Conservation (phyloP, 31 red algal species). For the Odonthalia washingtoniensis region DNA sequence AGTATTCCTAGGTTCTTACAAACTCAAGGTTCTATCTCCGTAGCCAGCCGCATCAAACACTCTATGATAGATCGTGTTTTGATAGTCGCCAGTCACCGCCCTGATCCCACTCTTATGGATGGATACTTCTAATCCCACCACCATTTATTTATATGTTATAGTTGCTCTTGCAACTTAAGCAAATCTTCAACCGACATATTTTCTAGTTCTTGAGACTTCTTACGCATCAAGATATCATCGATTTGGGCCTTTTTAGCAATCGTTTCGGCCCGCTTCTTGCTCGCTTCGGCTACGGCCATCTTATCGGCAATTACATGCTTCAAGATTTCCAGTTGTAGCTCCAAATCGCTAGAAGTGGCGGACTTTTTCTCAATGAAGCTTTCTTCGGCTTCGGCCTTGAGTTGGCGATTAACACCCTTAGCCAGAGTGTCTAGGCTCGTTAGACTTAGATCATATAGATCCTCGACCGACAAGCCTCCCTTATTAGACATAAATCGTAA, state of each 20-base stretch:
- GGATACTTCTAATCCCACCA: too few relatives aligned
- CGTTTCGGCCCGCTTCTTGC: background rate
- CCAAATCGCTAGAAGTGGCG: background rate
- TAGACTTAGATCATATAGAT: slow-evolving; percentile 5
- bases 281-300: background rate
- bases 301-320: background rate
- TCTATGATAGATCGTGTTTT: too few relatives aligned
- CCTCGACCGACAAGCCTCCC: slow-evolving; percentile 9
- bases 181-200: slow-evolving; percentile 12
- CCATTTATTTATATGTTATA: slow-evolving; percentile 8
- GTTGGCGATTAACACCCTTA: background rate
- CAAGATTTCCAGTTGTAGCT: background rate
- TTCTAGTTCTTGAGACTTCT: background rate
- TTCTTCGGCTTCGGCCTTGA: slow-evolving; percentile 2
- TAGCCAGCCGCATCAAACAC: too few relatives aligned
- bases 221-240: background rate
- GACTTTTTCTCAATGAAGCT: slow-evolving; percentile 3
- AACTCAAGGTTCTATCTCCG: too few relatives aligned
- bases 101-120: too few relatives aligned
- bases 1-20: too few relatives aligned
- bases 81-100: too few relatives aligned
- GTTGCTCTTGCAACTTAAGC: background rate
- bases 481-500: too few relatives aligned
- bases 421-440: background rate
- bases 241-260: background rate